phyloP scores from a whole-genome alignment of 257 asterid genomes.

The Ehretia macrophylla region DNA sequence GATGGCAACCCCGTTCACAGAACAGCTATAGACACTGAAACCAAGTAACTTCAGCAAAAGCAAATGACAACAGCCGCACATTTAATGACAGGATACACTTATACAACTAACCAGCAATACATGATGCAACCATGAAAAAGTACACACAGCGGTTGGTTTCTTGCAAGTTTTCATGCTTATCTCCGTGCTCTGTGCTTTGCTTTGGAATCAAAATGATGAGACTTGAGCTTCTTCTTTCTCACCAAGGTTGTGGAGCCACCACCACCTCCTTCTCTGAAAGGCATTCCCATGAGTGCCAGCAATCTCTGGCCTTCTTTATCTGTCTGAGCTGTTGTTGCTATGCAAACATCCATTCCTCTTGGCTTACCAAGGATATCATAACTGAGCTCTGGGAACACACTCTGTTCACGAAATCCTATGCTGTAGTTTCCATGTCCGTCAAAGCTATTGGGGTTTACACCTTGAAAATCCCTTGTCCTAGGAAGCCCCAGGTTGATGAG shows the following conservation, averaged over 20 bases:
- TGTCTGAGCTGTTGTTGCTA: conserved; percentile 72
- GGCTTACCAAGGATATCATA: conserved; percentile 72
- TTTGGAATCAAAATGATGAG: conserved; percentile 91
- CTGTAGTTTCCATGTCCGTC: conserved; percentile 96
- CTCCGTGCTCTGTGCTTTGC: conserved; percentile 49
- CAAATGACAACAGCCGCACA: background rate
- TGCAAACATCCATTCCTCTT: conserved; percentile 97
- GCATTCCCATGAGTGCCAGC: conserved; percentile 94
- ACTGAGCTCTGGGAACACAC: conserved; percentile 85
- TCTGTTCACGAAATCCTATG: conserved; percentile 81
- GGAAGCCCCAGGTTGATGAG: conserved; percentile 93
- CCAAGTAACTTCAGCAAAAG: background rate
- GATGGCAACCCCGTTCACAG: background rate
- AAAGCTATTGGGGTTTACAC: conserved; percentile 81
- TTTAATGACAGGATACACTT: background rate
- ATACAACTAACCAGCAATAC: background rate
- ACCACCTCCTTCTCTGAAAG: conserved; percentile 74
- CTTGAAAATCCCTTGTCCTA: conserved; percentile 89
- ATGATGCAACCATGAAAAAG: background rate
- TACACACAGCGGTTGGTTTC: background rate
- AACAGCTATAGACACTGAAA: background rate
- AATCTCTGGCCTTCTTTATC: conserved; percentile 76
- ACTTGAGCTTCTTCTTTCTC: conserved; percentile 80
- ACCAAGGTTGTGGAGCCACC: conserved; percentile 26
- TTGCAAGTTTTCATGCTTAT: conserved; percentile 13